A percentile compares a stretch with the other conserved stretches of the same genome.
Conservation (phyloP, 306 rosid species). For the Gastrolobium villosum region DNA sequence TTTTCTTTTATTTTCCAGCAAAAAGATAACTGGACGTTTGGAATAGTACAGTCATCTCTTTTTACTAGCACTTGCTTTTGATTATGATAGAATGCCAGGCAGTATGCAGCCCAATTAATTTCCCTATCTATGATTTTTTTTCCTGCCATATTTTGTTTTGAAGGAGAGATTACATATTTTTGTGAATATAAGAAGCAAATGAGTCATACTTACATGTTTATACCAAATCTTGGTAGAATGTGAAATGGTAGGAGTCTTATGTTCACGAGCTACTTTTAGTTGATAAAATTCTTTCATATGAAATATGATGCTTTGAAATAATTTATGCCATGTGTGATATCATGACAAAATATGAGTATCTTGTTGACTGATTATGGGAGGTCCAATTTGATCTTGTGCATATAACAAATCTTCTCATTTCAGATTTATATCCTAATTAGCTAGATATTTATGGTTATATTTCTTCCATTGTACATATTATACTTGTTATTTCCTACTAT, state of each 20-base stretch:
- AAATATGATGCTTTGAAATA: conserved; percentile 24
- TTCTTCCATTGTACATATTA: background rate
- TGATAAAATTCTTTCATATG: conserved; percentile 23
- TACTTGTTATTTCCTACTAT: conserved; percentile 14
- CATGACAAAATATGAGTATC: conserved; percentile 21
- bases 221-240: conserved; percentile 9
- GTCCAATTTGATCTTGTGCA: conserved; percentile 31
- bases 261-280: conserved; percentile 10
- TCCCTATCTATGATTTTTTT: background rate
- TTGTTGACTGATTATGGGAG: conserved; percentile 25
- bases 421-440: conserved; percentile 11
- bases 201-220: background rate
- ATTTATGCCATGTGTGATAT: conserved; percentile 9
- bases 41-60: conserved; percentile 1
- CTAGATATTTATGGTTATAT: background rate
- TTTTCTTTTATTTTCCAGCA: conserved; percentile 20
- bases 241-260: background rate
- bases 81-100: background rate
- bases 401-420: conserved; percentile 32
- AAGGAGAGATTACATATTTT: background rate
- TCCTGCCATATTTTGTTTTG: background rate
- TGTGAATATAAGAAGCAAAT: conserved; percentile 29
- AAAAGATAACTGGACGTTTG: background rate
- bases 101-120: background rate
- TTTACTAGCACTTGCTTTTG: background rate